Percentiles rank a stretch among this genome's conserved stretches.
phyloP scores from a whole-genome alignment of 208 protist species.

The Acanthamoeba divionensis region DNA sequence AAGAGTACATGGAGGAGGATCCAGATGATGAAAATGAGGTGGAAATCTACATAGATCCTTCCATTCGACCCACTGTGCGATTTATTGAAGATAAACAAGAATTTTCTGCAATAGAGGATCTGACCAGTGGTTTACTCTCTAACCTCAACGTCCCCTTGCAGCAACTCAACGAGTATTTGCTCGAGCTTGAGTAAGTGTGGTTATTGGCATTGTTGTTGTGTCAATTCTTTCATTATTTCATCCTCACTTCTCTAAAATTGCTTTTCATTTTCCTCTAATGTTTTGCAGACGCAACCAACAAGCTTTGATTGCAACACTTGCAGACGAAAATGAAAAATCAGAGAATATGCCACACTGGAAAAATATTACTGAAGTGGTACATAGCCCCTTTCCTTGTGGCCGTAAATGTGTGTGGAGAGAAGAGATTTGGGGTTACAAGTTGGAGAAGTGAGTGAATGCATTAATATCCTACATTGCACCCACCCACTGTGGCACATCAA shows the following conservation, averaged over 20 bases:
- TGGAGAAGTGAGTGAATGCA: too few species aligned
- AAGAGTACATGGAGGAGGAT: too few species aligned
- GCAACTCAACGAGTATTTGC: neutral
- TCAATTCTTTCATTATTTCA: neutral
- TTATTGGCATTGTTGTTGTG: neutral
- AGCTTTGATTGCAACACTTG: neutral
- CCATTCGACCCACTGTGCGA: too few species aligned
- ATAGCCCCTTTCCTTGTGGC: neutral
- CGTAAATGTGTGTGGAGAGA: too few species aligned
- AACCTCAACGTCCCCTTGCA: constrained; percentile 19
- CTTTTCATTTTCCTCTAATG: neutral
- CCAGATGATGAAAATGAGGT: too few species aligned
- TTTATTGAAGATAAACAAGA: constrained; percentile 39
- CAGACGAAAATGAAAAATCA: neutral
- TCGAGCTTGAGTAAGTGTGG: constrained; percentile 21
- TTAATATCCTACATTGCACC: too few species aligned
- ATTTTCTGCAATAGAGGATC: neutral
- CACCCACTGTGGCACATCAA: too few species aligned
- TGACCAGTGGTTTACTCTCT: neutral
- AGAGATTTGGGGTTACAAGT: too few species aligned
- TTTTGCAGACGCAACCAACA: constrained; percentile 20
- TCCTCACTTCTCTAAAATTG: neutral
- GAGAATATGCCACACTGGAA: constrained; percentile 12
- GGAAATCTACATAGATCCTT: too few species aligned
- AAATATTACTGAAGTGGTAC: constrained; percentile 9